Percentiles rank a stretch among this genome's conserved stretches.
These are phyloP conservation scores for Senna siamea DNA, from an alignment of 306 rosid genomes.

Conservation along the genomic window DNA sequence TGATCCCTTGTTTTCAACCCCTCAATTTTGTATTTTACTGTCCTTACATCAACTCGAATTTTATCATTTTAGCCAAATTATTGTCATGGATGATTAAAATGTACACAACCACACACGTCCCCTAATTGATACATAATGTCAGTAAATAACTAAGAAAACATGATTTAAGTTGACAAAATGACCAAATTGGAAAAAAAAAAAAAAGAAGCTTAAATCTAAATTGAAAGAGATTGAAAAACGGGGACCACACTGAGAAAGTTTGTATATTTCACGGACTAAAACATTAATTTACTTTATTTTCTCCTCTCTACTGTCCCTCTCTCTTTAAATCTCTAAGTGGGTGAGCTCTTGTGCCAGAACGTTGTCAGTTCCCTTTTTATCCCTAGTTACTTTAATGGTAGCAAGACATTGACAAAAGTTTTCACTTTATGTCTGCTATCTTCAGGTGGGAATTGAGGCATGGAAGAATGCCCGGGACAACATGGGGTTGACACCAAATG, in stretches of 20 bases:
- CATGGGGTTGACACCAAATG: constrained; percentile 72
- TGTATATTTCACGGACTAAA: neutral
- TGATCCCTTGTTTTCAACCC: neutral
- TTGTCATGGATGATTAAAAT: too few relatives aligned
- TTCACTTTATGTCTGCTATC: neutral
- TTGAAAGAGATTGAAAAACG: neutral
- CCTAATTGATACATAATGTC: too few relatives aligned
- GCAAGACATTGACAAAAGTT: neutral
- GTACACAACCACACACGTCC: too few relatives aligned
- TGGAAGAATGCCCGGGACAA: constrained; percentile 72
- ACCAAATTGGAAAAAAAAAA: too few relatives aligned
- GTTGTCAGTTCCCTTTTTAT: constrained; percentile 17
- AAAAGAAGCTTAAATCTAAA: too few relatives aligned
- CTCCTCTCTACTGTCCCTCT: neutral
- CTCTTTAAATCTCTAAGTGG: neutral
- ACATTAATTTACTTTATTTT: neutral
- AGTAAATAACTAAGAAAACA: neutral
- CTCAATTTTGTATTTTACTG: neutral
- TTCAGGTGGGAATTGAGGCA: constrained; percentile 88
- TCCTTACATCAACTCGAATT: neutral
- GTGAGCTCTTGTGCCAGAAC: neutral
- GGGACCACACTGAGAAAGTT: neutral
- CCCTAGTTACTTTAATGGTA: neutral
- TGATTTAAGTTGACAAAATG: neutral
- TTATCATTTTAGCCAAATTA: too few relatives aligned